A percentile compares a stretch with the other conserved stretches of the same genome.
phyloP scores from a whole-genome alignment of 2,329 filamentous ascomycete genomes.

The Scedosporium apiospermum region DNA sequence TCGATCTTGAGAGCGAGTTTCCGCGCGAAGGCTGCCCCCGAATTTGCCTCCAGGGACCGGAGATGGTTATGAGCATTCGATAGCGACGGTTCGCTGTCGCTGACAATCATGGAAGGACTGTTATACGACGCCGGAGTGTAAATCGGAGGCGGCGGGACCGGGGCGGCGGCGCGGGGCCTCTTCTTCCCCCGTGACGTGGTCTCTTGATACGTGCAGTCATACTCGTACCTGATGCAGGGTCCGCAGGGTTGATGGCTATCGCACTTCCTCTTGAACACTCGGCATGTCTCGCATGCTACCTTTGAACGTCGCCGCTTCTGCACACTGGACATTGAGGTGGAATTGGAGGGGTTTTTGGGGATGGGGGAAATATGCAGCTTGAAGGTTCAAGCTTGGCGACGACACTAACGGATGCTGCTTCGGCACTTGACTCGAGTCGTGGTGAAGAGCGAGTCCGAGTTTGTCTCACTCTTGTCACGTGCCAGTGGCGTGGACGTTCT shows the following conservation, averaged over 20 bases:
- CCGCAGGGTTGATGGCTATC: conserved; percentile 42
- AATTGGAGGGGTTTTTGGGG: not conserved
- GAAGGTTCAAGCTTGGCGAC: no score
- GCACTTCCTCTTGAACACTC: conserved; percentile 47
- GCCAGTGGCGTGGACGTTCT: no score
- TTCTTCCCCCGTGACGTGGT: conserved; percentile 11
- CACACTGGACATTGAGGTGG: not conserved
- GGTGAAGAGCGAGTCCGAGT: no score
- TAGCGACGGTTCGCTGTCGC: conserved; percentile 6
- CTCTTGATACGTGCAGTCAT: conserved; percentile 38
- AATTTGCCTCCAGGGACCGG: conserved; percentile 44
- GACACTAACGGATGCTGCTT: no score
- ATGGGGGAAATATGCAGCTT: no score
- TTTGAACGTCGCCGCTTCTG: conserved; percentile 27
- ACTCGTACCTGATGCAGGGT: conserved; percentile 43
- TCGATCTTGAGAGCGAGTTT: conserved; percentile 42
- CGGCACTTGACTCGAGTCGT: no score
- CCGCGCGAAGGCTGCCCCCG: conserved; percentile 45
- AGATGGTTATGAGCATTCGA: conserved; percentile 17
- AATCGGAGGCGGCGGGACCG: conserved; percentile 1
- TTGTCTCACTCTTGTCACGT: no score
- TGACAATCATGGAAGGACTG: conserved; percentile 4
- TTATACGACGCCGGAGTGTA: conserved; percentile 2
- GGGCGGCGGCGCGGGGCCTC: not conserved
- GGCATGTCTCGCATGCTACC: conserved; percentile 39